Percentiles rank a stretch among this genome's conserved stretches.
Conservation (phyloP, 352 stramenopile species). For the Phytophthora niederhauseri region DNA sequence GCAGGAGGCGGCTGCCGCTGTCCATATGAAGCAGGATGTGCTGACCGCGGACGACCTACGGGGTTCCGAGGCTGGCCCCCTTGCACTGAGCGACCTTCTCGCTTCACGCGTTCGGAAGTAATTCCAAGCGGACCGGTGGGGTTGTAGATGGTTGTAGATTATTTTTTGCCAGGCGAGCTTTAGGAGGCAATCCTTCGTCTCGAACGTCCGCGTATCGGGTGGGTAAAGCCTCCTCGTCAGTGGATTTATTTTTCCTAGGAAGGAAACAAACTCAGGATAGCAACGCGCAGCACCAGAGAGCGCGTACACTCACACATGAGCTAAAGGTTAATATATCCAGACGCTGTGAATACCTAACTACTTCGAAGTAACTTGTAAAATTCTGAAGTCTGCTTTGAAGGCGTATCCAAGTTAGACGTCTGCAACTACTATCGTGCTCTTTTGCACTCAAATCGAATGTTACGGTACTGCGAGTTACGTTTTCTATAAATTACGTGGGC, state of each 20-base stretch:
- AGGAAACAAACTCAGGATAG: constrained; percentile 20
- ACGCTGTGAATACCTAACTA: constrained; percentile 30
- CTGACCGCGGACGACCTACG: constrained; percentile 63
- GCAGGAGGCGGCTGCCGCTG: constrained; percentile 26
- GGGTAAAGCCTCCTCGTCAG: constrained; percentile 7
- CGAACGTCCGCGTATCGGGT: not conserved
- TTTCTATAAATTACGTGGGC: constrained; percentile 5
- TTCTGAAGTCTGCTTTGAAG: too few relatives aligned
- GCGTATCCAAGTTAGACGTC: too few relatives aligned
- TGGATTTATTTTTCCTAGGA: constrained; percentile 18
- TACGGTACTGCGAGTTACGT: constrained; percentile 5
- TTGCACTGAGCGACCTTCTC: constrained; percentile 56
- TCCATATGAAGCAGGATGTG: constrained; percentile 42
- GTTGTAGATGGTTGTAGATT: constrained; percentile 31
- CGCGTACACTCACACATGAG: constrained; percentile 37
- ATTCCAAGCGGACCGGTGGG: constrained; percentile 3
- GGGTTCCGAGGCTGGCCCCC: constrained; percentile 41
- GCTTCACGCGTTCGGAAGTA: constrained; percentile 33
- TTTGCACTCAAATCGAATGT: constrained; percentile 4
- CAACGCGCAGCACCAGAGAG: constrained; percentile 20
- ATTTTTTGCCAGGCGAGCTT: constrained; percentile 24
- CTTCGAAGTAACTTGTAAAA: too few relatives aligned
- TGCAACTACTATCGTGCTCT: not conserved
- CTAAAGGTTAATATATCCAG: constrained; percentile 32
- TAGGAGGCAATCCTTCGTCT: constrained; percentile 8